These are phyloP conservation scores for Globisporangium viniferum DNA, from an alignment of 352 stramenopile genomes.

Conservation along the genomic window DNA sequence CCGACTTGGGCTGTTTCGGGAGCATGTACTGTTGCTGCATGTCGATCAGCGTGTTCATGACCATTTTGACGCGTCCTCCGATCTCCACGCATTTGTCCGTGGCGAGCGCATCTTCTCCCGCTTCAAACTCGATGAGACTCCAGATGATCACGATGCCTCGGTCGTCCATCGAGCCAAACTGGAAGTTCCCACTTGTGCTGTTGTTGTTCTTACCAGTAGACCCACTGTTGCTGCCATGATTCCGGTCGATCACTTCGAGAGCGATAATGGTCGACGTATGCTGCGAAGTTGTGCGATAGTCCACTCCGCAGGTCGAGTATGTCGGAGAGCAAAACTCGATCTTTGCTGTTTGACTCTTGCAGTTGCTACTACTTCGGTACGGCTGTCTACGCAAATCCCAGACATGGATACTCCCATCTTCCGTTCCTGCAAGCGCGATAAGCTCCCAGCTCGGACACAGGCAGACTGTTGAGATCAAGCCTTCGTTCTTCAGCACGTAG, in stretches of 20 bases:
- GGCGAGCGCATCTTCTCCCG: conserved; percentile 37
- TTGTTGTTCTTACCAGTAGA: conserved; percentile 6
- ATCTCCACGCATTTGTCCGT: conserved; percentile 65
- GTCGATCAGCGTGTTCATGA: conserved; percentile 64
- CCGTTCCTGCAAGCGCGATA: conserved; percentile 48
- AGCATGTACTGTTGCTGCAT: conserved; percentile 46
- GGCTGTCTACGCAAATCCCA: conserved; percentile 53
- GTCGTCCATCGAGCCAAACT: conserved; percentile 73
- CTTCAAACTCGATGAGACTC: conserved; percentile 61
- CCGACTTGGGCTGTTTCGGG: conserved; percentile 6
- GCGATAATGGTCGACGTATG: conserved; percentile 47
- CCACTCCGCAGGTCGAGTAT: conserved; percentile 57
- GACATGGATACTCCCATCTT: conserved; percentile 63
- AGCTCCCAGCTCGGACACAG: conserved; percentile 53
- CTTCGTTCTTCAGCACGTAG: conserved; percentile 51
- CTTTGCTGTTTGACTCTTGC: neutral
- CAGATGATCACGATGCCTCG: conserved; percentile 65
- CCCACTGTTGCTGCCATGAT: neutral
- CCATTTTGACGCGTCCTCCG: conserved; percentile 55
- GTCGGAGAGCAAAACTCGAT: conserved; percentile 36
- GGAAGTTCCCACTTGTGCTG: conserved; percentile 37
- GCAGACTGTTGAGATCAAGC: conserved; percentile 30
- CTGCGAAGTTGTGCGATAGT: conserved; percentile 33
- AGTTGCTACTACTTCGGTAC: neutral
- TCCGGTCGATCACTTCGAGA: conserved; percentile 34